Evolutionary conservation across 1,284 basidiomycete genomes (phyloP), one percentile per base, ranked within the genome.

Genomic region (Phylloporus gajari): DNA sequence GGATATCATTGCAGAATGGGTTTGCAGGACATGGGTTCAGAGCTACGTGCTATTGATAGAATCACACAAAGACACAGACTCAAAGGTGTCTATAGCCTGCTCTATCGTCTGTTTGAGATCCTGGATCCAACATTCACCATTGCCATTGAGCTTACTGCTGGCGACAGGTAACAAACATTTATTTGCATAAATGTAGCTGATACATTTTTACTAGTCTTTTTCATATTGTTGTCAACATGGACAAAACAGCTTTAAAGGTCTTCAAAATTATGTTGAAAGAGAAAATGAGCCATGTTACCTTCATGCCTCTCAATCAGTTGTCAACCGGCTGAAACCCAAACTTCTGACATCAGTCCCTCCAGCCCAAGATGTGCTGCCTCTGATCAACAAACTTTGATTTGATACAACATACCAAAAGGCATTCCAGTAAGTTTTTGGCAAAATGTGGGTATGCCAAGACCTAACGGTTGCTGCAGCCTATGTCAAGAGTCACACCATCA

Each of bases 281-380:
- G 79, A 95, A 94, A 81, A 94, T 91, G 11, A 98, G 98, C 2
- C 92, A 98, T 68, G 95, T 99, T 32, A 99, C 98, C 0, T 99
- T 99, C 84, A 97, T 99, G 93, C 98, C 98, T 23, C 89, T 99
- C 63, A 99, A 99, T 82, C 94, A 97, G n/a, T 91, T 99, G 67
- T 99, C 63, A 99, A 99, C 83, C 94, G 97, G n/a, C 91, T 99
- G 67, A 93, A 94, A 78, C 94, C 94, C 59, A 94, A 94, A 75
- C 87, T 88, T 62, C 86, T 88, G 0, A 83, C 86, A 0, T 79
- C 78, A 12, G 85, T 88, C 21, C 97, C 97, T 0, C 92, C 94
- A 74, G 93, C 93, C 7, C 90, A 93, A 69, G 97, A 99, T 76
- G 96, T 96, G 0, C 91, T 98, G 61, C 95, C 97, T 0, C 90